phyloP scores from a whole-genome alignment of 2,329 filamentous ascomycete genomes.

The Rhynchosporium agropyri region DNA sequence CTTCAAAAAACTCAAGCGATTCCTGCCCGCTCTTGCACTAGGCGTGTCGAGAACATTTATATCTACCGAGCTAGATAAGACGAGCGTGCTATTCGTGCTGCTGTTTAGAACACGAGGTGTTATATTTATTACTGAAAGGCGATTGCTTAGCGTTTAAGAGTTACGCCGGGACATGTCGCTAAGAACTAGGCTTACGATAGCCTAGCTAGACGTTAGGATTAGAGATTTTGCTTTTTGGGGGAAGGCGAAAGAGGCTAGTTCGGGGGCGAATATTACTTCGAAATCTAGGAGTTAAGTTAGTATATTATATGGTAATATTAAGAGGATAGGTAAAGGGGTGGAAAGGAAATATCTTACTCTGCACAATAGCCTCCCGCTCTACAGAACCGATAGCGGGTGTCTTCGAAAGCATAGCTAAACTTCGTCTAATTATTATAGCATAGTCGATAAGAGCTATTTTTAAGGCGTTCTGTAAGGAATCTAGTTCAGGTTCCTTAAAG shows the following conservation, averaged over 20 bases:
- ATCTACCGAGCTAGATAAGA: conserved; percentile 24
- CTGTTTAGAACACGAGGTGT: conserved; percentile 22
- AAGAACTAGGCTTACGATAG: conserved; percentile 29
- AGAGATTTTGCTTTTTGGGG: conserved; percentile 49
- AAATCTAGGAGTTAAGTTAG: conserved; percentile 57
- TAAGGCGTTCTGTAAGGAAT: conserved; percentile 73
- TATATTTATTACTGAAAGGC: too few relatives aligned
- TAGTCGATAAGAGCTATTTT: conserved; percentile 87
- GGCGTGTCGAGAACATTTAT: conserved; percentile 35
- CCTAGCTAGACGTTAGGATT: conserved; percentile 44
- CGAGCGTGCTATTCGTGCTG: conserved; percentile 35
- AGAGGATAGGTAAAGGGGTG: too few relatives aligned
- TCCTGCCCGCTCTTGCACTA: conserved; percentile 20
- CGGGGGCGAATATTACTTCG: conserved; percentile 63
- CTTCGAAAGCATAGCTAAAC: conserved; percentile 68
- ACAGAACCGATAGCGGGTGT: conserved; percentile 54
- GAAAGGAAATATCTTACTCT: conserved; percentile 56
- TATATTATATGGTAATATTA: too few relatives aligned
- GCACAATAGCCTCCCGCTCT: conserved; percentile 60
- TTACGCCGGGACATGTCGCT: conserved; percentile 18
- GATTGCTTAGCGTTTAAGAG: too few relatives aligned
- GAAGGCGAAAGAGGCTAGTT: conserved; percentile 65
- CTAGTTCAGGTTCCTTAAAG: conserved; percentile 53
- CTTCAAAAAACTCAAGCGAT: conserved; percentile 33
- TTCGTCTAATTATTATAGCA: conserved; percentile 83